phyloP scores from a whole-genome alignment of 2,329 filamentous ascomycete genomes.

The Curvularia lunata region DNA sequence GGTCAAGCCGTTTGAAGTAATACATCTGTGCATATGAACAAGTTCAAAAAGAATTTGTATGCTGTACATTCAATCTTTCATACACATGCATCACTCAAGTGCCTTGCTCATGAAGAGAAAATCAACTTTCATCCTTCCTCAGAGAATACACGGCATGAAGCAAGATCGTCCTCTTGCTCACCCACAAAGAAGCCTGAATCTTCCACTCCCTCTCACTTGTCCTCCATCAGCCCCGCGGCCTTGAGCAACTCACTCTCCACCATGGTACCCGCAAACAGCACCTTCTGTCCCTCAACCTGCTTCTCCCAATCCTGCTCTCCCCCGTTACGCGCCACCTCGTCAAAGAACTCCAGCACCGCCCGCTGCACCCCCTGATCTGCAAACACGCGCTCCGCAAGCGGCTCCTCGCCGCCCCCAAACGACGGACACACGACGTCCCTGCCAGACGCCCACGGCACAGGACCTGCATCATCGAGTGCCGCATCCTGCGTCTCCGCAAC shows the following conservation, averaged over 20 bases:
- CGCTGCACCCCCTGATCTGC: slow-evolving; percentile 56
- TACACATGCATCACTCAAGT: background rate
- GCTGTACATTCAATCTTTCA: too few relatives aligned
- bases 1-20: background rate
- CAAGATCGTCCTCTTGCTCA: background rate
- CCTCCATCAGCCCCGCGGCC: slow-evolving; percentile 32
- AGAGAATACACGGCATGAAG: background rate
- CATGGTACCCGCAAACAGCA: slow-evolving; percentile 40
- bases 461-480: too few relatives aligned
- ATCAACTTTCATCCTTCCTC: background rate
- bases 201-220: background rate
- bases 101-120: background rate
- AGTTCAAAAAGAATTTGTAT: background rate
- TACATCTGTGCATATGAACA: background rate
- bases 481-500: too few relatives aligned
- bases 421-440: slow-evolving; percentile 50
- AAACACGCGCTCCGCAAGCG: slow-evolving; percentile 68
- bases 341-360: slow-evolving; percentile 66
- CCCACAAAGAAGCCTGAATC: background rate
- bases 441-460: slow-evolving; percentile 14
- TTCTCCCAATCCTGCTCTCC: slow-evolving; percentile 27
- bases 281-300: slow-evolving; percentile 27
- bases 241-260: slow-evolving; percentile 41
- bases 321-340: slow-evolving; percentile 58
- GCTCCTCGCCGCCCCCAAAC: slow-evolving; percentile 69